phyloP scores from a whole-genome alignment of 805 yeast genomes.

The Sungouiozyma ichnusensis region DNA sequence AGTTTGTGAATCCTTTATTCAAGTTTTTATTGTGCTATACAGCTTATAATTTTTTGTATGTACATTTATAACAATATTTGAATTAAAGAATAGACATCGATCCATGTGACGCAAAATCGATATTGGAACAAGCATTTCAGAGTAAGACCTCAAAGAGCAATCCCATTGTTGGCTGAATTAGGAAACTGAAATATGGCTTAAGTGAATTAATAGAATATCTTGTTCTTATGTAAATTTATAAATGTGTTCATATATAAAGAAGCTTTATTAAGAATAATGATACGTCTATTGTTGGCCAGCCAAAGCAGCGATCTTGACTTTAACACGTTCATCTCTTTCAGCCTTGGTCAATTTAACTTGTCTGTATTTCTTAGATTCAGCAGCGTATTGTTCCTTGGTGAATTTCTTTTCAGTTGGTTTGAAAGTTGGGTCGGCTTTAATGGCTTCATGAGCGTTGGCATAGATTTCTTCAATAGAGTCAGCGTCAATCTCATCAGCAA shows the following conservation, averaged over 20 bases:
- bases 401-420: conserved; percentile 83
- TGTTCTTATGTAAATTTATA: neutral
- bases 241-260: neutral
- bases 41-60: too few species aligned
- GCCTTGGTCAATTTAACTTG: conserved; percentile 79
- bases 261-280: conserved; percentile 1
- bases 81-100: neutral
- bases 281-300: conserved; percentile 29
- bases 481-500: conserved; percentile 94
- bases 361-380: conserved; percentile 88
- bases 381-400: conserved; percentile 98
- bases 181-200: neutral
- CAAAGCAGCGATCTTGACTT: conserved; percentile 90
- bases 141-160: neutral
- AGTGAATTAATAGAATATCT: neutral
- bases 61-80: neutral
- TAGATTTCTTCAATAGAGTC: conserved; percentile 94
- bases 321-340: conserved; percentile 82
- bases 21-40: too few species aligned
- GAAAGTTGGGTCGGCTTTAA: conserved; percentile 92
- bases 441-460: conserved; percentile 86
- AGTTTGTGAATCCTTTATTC: too few species aligned
- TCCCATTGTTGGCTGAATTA: neutral
- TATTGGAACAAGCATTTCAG: neutral
- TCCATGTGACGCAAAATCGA: neutral